Base-by-base conservation (phyloP, 768 basidiomycete species). In the Leccinum truebloodii region DNA sequence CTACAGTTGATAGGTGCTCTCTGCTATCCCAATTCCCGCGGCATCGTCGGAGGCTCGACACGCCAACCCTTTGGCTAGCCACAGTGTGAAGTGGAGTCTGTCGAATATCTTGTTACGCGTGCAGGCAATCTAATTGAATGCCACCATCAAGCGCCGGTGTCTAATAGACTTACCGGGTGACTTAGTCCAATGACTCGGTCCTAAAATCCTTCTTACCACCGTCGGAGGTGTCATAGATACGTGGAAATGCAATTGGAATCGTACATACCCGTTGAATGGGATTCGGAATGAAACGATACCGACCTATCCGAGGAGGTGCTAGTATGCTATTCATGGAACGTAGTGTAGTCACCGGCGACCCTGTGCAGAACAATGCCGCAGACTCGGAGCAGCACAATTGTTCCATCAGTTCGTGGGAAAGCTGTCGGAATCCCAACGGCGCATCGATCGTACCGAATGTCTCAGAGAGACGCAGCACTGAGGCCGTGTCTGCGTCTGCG, bases 131-230 rank as follows among this genome's bases (percentile, higher is more conserved):
- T 20, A 0, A 46, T 46, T 46, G 7, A 13, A 46, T 46, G 44
- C 44, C 44, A 20, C 44, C 9, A n/a, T 16, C 18, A 6, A 30
- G 6, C n/a, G 24, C 16, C 69, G 69, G 69, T 35, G 30, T 64
- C 22, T 41, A 57, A 16, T 9, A 37, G 46, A 22, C 20, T 63
- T 2, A 39, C 69, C 69, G 44, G 69, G 56, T 71, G 69, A 71
- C 59, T 22, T 20, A 5, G 5, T 20, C 44, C 44, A 12, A 13
- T 20, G 20, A 20, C 20, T 46, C 44, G 39, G 37, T 37, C 37
- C 14, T 16, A 37, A 37, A 37, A 37, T 37, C 37, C 37, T 41
- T 41, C 26, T 35, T 46, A 39, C 44, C 57, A 24, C 50, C 30
- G 12, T 30, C 35, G 41, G 52, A 35, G 3, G 2, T 44, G 22